Evolutionary conservation across 345 rosid genomes (phyloP), one percentile per base, ranked within the genome.

Genomic region (Cardamine chenopodiifolia): DNA sequence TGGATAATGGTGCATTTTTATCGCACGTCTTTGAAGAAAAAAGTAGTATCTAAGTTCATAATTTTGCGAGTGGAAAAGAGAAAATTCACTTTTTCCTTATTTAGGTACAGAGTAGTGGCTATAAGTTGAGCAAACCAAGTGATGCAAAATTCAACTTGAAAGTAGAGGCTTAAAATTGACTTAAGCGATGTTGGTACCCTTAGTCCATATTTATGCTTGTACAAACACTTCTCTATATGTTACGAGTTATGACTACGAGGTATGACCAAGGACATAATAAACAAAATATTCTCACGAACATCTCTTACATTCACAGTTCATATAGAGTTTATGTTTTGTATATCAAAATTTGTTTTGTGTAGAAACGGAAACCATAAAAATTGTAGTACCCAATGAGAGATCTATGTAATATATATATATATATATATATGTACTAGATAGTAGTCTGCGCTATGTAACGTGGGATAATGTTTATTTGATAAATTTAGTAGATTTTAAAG

Each of bases 131-230:
- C 50, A 61, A 45, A 58, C 34, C 34, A 29, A 71, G 56, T 25
- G 68, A 60, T n/a, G 68, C 50, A 25, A 54, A 49, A 49, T 71
- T n/a, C 18, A 66, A 34, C 19, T 10, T 60, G 39, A 49, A 32
- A 59, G 58, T 50, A 52, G 69, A 63, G 70, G 77, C 56, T 35
- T 29, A 53, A 63, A 60, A 71, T 71, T 17, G 52, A 71, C 19
- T 6, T 60, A 23, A 11, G 28, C 20, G 32, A 45, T 58, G 29
- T 32, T 22, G 58, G 47, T 47, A 45, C 13, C 32, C 7, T n/a
- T 31, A 40, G 54, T 56, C 55, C 32, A 72, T n/a, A n/a, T 37
- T 26, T 13, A 0, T 70, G 45, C 19, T 58, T 31, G 56, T 71
- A 61, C 29, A 25, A 49, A 71, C 22, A 59, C 31, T 26, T 23